These are phyloP conservation scores for Myxozyma neotropica DNA, from an alignment of 805 yeast genomes.

Conservation along the genomic window DNA sequence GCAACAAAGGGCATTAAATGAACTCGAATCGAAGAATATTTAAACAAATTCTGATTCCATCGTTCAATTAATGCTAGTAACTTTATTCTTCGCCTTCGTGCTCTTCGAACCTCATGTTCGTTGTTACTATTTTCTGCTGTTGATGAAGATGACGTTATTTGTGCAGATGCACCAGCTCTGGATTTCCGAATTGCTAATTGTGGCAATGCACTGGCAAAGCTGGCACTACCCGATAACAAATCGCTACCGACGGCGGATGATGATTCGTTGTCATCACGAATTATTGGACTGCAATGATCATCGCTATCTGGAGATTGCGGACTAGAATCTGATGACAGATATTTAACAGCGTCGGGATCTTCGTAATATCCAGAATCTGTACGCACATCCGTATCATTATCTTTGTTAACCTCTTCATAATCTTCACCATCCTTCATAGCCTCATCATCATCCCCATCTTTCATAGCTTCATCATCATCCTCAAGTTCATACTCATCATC, in stretches of 20 bases:
- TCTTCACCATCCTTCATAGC: not conserved
- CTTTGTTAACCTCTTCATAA: not conserved
- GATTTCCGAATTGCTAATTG: too few relatives aligned
- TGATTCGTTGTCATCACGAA: not conserved
- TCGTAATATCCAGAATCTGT: constrained; percentile 1
- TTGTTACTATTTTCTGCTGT: not conserved
- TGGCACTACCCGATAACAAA: too few relatives aligned
- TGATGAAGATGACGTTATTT: not conserved
- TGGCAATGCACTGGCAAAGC: too few relatives aligned
- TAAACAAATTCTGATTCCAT: constrained; percentile 6
- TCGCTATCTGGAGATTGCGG: not conserved
- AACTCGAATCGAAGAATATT: not conserved
- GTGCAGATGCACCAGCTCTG: too few relatives aligned
- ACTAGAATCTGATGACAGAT: not conserved
- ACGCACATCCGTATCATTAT: not conserved
- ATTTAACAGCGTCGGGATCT: not conserved
- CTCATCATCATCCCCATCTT: not conserved
- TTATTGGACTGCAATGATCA: not conserved
- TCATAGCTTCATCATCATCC: not conserved
- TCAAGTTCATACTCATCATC: not conserved
- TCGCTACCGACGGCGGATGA: too few relatives aligned
- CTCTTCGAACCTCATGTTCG: not conserved
- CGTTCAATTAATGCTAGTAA: not conserved
- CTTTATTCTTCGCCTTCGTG: not conserved
- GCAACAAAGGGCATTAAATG: not conserved